A percentile compares a stretch with the other conserved stretches of the same genome.
These are phyloP conservation scores for Trametopsis cervina DNA, from an alignment of 768 basidiomycete genomes.

Conservation along the genomic window DNA sequence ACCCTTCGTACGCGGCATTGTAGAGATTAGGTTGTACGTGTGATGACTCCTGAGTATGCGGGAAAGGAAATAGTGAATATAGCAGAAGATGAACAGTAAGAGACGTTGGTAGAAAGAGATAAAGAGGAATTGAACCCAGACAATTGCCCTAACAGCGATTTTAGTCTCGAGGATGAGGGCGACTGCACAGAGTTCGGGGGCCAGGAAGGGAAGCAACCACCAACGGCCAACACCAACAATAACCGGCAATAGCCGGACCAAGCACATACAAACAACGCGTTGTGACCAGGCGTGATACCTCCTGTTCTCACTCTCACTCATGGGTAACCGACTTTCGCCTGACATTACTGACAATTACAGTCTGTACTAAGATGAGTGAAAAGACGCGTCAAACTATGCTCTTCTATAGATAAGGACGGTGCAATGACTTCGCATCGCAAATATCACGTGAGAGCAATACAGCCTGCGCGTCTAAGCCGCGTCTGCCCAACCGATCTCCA, in stretches of 20 bases:
- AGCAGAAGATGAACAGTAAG: neutral
- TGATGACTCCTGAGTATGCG: neutral
- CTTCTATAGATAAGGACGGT: too few relatives aligned
- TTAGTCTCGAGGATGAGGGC: neutral
- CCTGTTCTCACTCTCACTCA: too few relatives aligned
- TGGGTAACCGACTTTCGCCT: too few relatives aligned
- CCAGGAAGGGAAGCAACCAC: neutral
- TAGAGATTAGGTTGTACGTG: neutral
- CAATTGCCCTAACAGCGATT: too few relatives aligned
- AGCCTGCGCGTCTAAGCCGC: too few relatives aligned
- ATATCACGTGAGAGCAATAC: too few relatives aligned
- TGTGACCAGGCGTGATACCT: too few relatives aligned
- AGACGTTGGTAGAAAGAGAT: constrained; percentile 1
- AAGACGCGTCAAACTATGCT: too few relatives aligned
- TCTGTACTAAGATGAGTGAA: too few relatives aligned
- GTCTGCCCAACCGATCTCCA: too few relatives aligned
- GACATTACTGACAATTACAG: too few relatives aligned
- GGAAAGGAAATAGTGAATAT: neutral
- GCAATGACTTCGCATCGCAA: too few relatives aligned
- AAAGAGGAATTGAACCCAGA: neutral
- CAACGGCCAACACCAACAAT: neutral
- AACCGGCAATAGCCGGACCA: neutral
- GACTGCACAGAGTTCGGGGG: neutral
- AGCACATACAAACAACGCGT: neutral
- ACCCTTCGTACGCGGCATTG: constrained; percentile 7